Percentiles rank a stretch among this genome's conserved stretches.
phyloP scores from a whole-genome alignment of 257 asterid species.

The Przewalskia tangutica region DNA sequence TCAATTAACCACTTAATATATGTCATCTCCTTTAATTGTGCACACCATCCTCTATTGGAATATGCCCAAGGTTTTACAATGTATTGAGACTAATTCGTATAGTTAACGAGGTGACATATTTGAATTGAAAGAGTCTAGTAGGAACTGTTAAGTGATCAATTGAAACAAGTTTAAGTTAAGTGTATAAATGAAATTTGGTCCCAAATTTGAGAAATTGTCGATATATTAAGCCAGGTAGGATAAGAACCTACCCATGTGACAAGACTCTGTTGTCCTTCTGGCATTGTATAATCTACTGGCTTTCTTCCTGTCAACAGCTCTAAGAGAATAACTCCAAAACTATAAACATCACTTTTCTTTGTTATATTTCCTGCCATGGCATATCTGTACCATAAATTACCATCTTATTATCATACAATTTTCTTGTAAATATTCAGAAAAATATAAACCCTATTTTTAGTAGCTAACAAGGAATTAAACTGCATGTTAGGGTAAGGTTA shows the following conservation, averaged over 20 bases:
- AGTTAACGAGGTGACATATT: too few relatives aligned
- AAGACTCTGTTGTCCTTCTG: slow-evolving; percentile 73
- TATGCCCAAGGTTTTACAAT: too few relatives aligned
- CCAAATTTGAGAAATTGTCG: too few relatives aligned
- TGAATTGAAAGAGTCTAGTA: too few relatives aligned
- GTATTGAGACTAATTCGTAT: too few relatives aligned
- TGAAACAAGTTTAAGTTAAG: too few relatives aligned
- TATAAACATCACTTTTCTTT: slow-evolving; percentile 65
- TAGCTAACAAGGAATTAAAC: not conserved
- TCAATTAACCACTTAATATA: too few relatives aligned
- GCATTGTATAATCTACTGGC: slow-evolving; percentile 87
- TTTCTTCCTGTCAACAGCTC: slow-evolving; percentile 72
- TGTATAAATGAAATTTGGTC: too few relatives aligned
- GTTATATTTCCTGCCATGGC: slow-evolving; percentile 75
- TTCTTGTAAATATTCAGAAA: not conserved
- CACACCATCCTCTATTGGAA: too few relatives aligned
- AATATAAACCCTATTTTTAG: not conserved
- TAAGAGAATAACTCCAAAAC: slow-evolving; percentile 67
- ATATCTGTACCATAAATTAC: slow-evolving; percentile 26
- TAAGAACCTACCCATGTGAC: slow-evolving; percentile 51
- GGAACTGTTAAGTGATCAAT: too few relatives aligned
- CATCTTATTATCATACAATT: not conserved
- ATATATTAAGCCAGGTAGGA: not conserved
- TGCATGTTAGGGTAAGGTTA: not conserved
- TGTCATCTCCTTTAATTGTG: too few relatives aligned